phyloP scores from a whole-genome alignment of 1,284 basidiomycete genomes.

The Fistulinella staudtii region DNA sequence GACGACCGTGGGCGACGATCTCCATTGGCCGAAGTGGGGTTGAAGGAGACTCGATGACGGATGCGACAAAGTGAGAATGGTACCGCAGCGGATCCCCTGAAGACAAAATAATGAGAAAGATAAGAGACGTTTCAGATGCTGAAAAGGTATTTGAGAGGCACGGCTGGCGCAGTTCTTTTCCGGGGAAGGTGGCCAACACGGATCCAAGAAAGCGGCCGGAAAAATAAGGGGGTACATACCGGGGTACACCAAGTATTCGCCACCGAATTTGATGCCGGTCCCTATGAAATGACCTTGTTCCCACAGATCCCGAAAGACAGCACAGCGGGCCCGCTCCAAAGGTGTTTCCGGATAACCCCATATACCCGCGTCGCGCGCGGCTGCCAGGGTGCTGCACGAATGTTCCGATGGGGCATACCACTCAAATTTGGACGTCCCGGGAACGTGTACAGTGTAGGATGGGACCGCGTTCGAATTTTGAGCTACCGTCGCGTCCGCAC shows the following conservation, averaged over 20 bases:
- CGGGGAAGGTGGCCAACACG: neutral
- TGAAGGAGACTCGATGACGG: slow-evolving; percentile 66
- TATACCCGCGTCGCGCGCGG: slow-evolving; percentile 62
- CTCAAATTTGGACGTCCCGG: slow-evolving; percentile 51
- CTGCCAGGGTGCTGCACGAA: slow-evolving; percentile 53
- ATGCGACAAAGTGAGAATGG: slow-evolving; percentile 93
- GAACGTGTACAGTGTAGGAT: slow-evolving; percentile 55
- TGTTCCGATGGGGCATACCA: slow-evolving; percentile 55
- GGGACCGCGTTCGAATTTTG: slow-evolving; percentile 18
- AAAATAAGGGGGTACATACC: slow-evolving; percentile 46
- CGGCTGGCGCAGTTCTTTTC: too few relatives aligned
- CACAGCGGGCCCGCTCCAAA: slow-evolving; percentile 69
- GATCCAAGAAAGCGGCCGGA: neutral
- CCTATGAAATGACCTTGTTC: slow-evolving; percentile 83
- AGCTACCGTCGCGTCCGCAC: neutral
- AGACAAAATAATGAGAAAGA: slow-evolving; percentile 1
- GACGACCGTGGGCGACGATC: slow-evolving; percentile 89
- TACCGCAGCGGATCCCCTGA: slow-evolving; percentile 93
- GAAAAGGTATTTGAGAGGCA: neutral
- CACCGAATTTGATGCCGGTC: slow-evolving; percentile 89
- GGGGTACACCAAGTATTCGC: slow-evolving; percentile 94
- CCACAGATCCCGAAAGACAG: slow-evolving; percentile 79
- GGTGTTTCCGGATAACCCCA: slow-evolving; percentile 74
- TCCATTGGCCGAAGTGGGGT: slow-evolving; percentile 78
- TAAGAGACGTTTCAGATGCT: slow-evolving; percentile 6